Base-by-base conservation (phyloP, 2,329 filamentous ascomycete species). In the Fusarium gaditjirri region DNA sequence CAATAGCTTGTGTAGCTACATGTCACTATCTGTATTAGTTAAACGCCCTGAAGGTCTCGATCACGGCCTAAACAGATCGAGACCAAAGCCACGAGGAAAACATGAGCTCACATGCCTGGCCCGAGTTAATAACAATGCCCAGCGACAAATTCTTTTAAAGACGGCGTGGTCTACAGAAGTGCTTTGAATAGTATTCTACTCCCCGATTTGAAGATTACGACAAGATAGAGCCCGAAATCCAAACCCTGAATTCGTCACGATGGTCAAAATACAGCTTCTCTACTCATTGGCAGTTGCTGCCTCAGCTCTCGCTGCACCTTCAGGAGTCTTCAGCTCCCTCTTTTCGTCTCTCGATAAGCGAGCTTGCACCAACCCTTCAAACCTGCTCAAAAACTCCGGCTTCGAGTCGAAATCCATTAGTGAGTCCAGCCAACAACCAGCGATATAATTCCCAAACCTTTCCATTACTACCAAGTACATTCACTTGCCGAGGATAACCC, bases 401-500 rank as follows among this genome's bases (percentile, higher is more conserved):
- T 56, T 56, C 6, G 53, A 56, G 39, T 56, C 53, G 3, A 56
- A 12, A 5, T 41, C 53, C 3, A 56, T 56, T 4, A 47, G 53
- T 56, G 17, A 46, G 53, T 56, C 5, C 3, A 5, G 5, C 27
- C 29, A 3, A 17, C 8, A 31, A n/a, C 6, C 12, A 44, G 2
- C 7, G 12, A 10, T 17, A 21, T 6, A 16, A 21, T 25, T 1
- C 12, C 0, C 47, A 36, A 4, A 2, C n/a, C 3, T 2, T 2
- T 3, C 16, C 12, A 23, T 52, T 2, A 17, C 19, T 39, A 1
- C 14, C 8, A 6, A 9, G 4, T 23, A 0, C 10, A 12, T 5
- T 7, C n/a, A 21, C 4, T 14, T 35, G 0, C 5, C 19, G 6
- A 38, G 2, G 2, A 7, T 3, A n/a, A 17, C 9, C 3, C 1